Percentiles rank a stretch among this genome's conserved stretches.
phyloP scores from a whole-genome alignment of 2,329 filamentous ascomycete species.

The Neonectria magnoliae region DNA sequence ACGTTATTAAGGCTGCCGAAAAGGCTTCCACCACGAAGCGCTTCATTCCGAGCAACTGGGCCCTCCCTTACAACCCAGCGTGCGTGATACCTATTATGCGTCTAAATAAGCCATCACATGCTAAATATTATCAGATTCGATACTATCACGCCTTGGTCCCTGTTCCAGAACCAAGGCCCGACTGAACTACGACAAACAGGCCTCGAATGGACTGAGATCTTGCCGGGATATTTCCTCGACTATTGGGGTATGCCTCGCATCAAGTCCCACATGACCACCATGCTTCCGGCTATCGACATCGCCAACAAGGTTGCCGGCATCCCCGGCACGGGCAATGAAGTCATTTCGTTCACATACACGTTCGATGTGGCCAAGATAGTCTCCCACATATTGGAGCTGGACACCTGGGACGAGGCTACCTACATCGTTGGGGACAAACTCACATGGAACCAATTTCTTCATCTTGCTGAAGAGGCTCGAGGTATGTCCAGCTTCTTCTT shows the following conservation, averaged over 20 bases:
- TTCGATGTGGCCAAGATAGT: constrained; percentile 60
- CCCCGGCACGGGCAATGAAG: constrained; percentile 58
- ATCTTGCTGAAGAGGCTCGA: constrained; percentile 52
- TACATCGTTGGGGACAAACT: constrained; percentile 52
- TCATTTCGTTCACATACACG: constrained; percentile 59
- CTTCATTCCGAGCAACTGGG: constrained; percentile 24
- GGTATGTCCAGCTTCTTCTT: constrained; percentile 32
- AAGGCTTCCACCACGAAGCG: constrained; percentile 14
- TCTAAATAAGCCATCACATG: neutral
- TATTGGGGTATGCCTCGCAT: constrained; percentile 54
- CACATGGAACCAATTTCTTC: constrained; percentile 57
- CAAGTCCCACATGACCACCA: constrained; percentile 51
- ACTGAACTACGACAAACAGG: neutral
- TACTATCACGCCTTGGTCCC: constrained; percentile 6
- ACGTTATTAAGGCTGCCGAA: constrained; percentile 13
- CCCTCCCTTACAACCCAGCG: constrained; percentile 10
- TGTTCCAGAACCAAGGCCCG: constrained; percentile 5
- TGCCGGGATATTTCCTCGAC: constrained; percentile 58
- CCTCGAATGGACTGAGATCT: constrained; percentile 52
- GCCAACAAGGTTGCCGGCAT: constrained; percentile 56
- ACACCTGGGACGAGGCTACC: constrained; percentile 54
- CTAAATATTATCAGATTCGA: neutral
- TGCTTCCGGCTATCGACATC: constrained; percentile 56
- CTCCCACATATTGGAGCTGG: constrained; percentile 51
- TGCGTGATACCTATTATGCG: neutral